Evolutionary conservation across 2,329 filamentous ascomycete genomes (phyloP).

Genomic region (Phaeosphaeria sp.): DNA sequence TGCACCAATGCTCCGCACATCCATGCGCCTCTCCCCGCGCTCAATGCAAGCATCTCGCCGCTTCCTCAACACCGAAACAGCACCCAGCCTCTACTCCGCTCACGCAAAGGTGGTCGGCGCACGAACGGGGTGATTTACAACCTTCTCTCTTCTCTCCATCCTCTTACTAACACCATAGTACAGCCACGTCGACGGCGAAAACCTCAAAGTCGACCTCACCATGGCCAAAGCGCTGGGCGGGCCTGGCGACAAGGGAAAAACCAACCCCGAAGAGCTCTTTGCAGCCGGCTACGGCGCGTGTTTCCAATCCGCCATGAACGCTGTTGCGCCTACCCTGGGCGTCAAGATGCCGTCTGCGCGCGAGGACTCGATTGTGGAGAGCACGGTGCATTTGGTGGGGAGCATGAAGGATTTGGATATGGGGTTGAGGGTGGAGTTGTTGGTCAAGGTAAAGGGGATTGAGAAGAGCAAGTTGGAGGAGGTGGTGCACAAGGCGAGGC

Average conservation of each 20-base stretch:
- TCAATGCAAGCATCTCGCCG: constrained; percentile 21
- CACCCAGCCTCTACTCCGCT: constrained; percentile 49
- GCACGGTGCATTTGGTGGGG: constrained; percentile 54
- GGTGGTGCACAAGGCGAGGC: constrained; percentile 43
- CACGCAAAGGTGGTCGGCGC: constrained; percentile 50
- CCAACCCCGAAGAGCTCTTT: constrained; percentile 55
- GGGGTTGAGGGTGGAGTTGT: constrained; percentile 54
- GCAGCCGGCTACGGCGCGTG: constrained; percentile 57
- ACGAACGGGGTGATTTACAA: constrained; percentile 34
- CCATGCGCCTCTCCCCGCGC: constrained; percentile 14
- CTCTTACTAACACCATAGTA: not conserved
- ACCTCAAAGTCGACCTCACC: constrained; percentile 48
- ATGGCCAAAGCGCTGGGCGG: constrained; percentile 55
- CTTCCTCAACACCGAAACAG: constrained; percentile 49
- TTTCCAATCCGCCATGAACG: constrained; percentile 57
- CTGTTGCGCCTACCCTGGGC: constrained; percentile 48
- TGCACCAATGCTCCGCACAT: constrained; percentile 17
- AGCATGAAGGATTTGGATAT: constrained; percentile 55
- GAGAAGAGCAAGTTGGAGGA: constrained; percentile 45
- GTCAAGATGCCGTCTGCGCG: constrained; percentile 50
- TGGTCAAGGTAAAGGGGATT: constrained; percentile 41
- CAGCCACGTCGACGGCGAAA: constrained; percentile 43
- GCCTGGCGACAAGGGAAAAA: constrained; percentile 52
- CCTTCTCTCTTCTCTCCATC: not conserved
- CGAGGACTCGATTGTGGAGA: constrained; percentile 51